These are phyloP conservation scores for Lachnellula occidentalis DNA, from an alignment of 2,329 filamentous ascomycete genomes.

Conservation along the genomic window DNA sequence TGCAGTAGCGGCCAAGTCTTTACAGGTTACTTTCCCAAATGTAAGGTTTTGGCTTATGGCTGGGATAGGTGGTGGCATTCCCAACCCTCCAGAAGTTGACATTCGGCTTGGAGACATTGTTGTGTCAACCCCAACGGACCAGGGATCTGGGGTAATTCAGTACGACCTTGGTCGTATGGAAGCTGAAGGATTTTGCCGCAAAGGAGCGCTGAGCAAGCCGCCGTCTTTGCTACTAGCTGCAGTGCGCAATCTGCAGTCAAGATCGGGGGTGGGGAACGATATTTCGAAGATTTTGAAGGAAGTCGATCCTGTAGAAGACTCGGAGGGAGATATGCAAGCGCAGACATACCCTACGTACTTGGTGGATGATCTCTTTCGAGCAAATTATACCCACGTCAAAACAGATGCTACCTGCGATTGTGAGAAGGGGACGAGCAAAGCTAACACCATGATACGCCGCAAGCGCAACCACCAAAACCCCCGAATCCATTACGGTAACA, in stretches of 20 bases:
- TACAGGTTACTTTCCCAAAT: conserved; percentile 12
- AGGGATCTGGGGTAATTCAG: conserved; percentile 18
- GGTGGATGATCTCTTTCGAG: conserved; percentile 4
- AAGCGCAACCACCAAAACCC: not conserved
- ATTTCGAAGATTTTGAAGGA: not conserved
- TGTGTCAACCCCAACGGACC: conserved; percentile 14
- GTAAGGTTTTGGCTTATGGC: conserved; percentile 15
- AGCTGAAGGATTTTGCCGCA: not conserved
- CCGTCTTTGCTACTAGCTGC: not conserved
- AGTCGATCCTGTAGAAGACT: not conserved
- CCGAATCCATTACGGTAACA: conserved; percentile 33
- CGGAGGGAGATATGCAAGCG: not conserved
- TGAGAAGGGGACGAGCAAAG: not conserved
- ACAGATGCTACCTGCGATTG: conserved; percentile 2
- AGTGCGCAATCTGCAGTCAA: not conserved
- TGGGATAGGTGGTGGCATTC: conserved; percentile 12
- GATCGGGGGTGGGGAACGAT: not conserved
- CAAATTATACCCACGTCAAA: conserved; percentile 3
- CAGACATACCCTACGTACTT: conserved; percentile 11
- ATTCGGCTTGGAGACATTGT: conserved; percentile 12
- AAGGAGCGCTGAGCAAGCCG: conserved; percentile 11
- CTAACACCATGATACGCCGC: not conserved
- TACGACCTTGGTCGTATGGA: conserved; percentile 24
- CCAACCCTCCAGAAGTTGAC: not conserved
- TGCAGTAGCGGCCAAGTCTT: conserved; percentile 11